These are phyloP conservation scores for Pseudevernia furfuracea DNA, from an alignment of 495 filamentous ascomycete species.

Conservation along the genomic window DNA sequence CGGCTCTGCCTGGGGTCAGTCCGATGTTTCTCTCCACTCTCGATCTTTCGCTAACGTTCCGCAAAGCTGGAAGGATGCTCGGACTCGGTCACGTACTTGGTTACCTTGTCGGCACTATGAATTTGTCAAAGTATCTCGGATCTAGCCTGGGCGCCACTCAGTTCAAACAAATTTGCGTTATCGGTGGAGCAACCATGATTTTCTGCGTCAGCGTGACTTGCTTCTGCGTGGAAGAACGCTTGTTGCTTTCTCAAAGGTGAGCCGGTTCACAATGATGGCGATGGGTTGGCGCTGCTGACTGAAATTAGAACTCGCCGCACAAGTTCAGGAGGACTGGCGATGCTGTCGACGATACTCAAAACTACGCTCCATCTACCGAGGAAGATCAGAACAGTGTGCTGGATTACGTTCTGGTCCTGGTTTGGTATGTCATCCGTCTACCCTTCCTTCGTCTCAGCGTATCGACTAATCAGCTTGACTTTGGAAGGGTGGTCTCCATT, in stretches of 20 bases:
- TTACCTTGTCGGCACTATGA: constrained; percentile 74
- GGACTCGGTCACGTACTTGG: constrained; percentile 78
- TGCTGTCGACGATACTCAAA: constrained; percentile 39
- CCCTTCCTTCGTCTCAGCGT: no score
- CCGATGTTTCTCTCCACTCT: not conserved
- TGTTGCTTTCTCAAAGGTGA: constrained; percentile 60
- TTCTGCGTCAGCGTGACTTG: constrained; percentile 61
- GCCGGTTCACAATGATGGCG: constrained; percentile 18
- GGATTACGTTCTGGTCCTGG: constrained; percentile 91
- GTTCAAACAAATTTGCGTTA: constrained; percentile 85
- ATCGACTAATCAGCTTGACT: not conserved
- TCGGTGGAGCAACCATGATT: constrained; percentile 66
- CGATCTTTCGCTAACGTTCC: constrained; percentile 2
- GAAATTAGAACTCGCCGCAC: not conserved
- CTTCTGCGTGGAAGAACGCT: constrained; percentile 74
- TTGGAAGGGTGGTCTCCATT: constrained; percentile 58
- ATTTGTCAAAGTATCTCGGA: constrained; percentile 70
- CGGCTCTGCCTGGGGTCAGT: constrained; percentile 82
- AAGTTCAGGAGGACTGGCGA: constrained; percentile 36
- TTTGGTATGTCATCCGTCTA: constrained; percentile 44
- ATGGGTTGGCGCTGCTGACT: not conserved
- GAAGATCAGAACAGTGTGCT: constrained; percentile 82
- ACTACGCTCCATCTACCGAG: constrained; percentile 70
- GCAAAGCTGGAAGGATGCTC: constrained; percentile 72
- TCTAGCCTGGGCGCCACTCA: constrained; percentile 71